These are phyloP conservation scores for Juglanconis sp. DNA, from an alignment of 2,329 filamentous ascomycete species.

Conservation along the genomic window DNA sequence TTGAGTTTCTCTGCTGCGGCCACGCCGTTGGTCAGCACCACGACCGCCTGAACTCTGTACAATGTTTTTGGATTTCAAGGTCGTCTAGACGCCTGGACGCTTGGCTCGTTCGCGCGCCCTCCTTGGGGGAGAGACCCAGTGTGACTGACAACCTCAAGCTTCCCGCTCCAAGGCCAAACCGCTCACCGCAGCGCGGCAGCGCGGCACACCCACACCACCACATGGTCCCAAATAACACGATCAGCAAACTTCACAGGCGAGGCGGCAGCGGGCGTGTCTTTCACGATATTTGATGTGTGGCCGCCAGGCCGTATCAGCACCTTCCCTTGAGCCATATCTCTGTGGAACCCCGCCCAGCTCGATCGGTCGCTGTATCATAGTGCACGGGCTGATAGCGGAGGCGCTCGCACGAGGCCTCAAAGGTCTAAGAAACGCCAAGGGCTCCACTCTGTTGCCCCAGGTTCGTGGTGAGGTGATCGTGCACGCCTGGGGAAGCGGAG, in stretches of 20 bases:
- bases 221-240: neutral
- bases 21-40: neutral
- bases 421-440: neutral
- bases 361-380: neutral
- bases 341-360: no score
- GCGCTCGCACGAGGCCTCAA: neutral
- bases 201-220: neutral
- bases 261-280: neutral
- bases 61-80: neutral
- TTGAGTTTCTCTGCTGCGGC: neutral
- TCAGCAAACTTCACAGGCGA: neutral
- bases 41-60: neutral
- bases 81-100: neutral
- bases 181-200: neutral
- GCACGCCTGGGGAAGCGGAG: no score
- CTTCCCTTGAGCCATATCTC: no score
- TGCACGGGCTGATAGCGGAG: neutral
- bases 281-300: no score
- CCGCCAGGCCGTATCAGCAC: no score
- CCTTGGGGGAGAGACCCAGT: neutral
- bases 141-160: neutral
- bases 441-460: neutral
- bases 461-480: neutral
- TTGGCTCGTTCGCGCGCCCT: neutral
- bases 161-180: neutral